Conservation (phyloP, 176 grass and related monocot genomes). For the Oryza meyeriana region DNA sequence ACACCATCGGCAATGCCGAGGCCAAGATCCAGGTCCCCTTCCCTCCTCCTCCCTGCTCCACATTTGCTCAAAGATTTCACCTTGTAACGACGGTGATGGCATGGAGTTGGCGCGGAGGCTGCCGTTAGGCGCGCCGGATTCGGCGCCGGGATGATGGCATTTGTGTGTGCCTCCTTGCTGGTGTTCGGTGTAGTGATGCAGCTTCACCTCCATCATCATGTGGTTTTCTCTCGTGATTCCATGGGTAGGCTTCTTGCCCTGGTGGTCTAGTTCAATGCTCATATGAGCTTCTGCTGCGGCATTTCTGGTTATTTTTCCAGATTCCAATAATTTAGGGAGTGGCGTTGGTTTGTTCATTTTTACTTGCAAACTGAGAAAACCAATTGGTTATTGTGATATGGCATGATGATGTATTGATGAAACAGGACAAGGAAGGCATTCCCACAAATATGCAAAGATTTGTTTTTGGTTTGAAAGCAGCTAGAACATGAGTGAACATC, state of each 20-base stretch:
- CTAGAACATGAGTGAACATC: slow-evolving; percentile 48
- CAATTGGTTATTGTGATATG: background rate
- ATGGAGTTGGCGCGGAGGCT: too few relatives aligned
- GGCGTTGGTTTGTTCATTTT: background rate
- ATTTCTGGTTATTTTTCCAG: background rate
- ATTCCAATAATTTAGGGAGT: background rate
- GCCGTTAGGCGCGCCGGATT: too few relatives aligned
- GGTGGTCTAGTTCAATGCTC: too few relatives aligned
- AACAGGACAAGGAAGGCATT: slow-evolving; percentile 19
- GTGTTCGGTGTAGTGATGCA: too few relatives aligned
- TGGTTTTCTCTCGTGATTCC: background rate
- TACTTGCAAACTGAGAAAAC: slow-evolving; percentile 21
- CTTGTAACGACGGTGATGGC: too few relatives aligned
- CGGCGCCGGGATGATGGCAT: too few relatives aligned
- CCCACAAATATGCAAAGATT: slow-evolving; percentile 42
- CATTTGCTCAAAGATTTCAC: too few relatives aligned
- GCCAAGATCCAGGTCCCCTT: slow-evolving; percentile 63
- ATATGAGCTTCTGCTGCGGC: background rate
- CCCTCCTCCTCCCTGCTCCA: background rate
- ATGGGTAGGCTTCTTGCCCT: background rate
- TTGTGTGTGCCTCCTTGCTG: too few relatives aligned
- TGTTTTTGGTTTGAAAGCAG: slow-evolving; percentile 50
- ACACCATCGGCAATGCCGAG: slow-evolving; percentile 70
- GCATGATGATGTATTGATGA: background rate
- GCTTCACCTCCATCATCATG: background rate